Evolutionary conservation across 2,329 filamentous ascomycete genomes (phyloP).

Genomic region (Ophioceras dolichostomum): DNA sequence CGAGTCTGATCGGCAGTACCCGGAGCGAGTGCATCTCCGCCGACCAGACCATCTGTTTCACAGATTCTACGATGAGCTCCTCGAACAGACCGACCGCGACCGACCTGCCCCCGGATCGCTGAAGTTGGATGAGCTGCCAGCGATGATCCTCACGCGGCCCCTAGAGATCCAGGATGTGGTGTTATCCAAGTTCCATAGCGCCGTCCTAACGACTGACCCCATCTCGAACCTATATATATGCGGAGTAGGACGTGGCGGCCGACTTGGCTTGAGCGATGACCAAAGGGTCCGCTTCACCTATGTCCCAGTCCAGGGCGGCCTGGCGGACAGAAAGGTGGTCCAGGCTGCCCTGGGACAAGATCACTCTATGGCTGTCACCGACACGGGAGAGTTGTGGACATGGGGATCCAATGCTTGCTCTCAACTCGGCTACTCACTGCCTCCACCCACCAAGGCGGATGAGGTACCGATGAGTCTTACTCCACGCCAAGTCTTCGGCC

Average conservation of each 20-base stretch:
- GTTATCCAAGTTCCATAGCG: slow-evolving; percentile 86
- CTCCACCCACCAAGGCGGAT: slow-evolving; percentile 52
- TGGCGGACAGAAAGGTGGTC: slow-evolving; percentile 61
- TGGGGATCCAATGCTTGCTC: slow-evolving; percentile 85
- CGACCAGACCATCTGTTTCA: slow-evolving; percentile 68
- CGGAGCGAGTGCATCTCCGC: slow-evolving; percentile 67
- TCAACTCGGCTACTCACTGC: slow-evolving; percentile 76
- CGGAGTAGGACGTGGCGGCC: slow-evolving; percentile 81
- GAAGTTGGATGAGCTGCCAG: slow-evolving; percentile 39
- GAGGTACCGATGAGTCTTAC: slow-evolving; percentile 72
- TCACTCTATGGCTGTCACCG: slow-evolving; percentile 75
- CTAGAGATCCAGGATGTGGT: slow-evolving; percentile 69
- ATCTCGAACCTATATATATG: slow-evolving; percentile 87
- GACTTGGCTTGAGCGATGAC: slow-evolving; percentile 81
- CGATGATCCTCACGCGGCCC: slow-evolving; percentile 57
- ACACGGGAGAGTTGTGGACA: slow-evolving; percentile 82
- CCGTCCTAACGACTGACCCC: slow-evolving; percentile 75
- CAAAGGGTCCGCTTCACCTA: slow-evolving; percentile 72
- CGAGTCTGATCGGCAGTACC: slow-evolving; percentile 86
- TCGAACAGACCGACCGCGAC: slow-evolving; percentile 22
- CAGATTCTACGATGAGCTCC: slow-evolving; percentile 59
- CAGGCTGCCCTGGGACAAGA: slow-evolving; percentile 83
- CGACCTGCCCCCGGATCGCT: slow-evolving; percentile 15
- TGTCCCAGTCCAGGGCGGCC: slow-evolving; percentile 64
- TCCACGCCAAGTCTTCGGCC: slow-evolving; percentile 83